These are phyloP conservation scores for Metarhizium guizhouense DNA, from an alignment of 2,329 filamentous ascomycete species.

Conservation along the genomic window DNA sequence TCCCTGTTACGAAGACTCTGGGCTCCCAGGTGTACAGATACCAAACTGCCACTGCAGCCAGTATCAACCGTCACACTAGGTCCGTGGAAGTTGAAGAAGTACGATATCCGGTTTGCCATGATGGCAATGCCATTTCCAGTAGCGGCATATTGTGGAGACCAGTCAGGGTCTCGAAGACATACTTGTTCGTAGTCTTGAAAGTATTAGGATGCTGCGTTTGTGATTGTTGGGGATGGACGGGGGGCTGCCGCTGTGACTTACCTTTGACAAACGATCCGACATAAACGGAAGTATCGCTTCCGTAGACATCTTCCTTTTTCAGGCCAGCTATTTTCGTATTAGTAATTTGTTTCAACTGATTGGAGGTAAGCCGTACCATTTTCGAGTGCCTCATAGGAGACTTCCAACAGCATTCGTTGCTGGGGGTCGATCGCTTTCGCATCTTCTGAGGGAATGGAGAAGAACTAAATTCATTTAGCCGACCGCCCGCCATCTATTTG, in stretches of 20 bases:
- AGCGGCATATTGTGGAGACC: slow-evolving; percentile 40
- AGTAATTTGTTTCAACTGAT: not conserved
- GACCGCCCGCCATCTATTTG: not conserved
- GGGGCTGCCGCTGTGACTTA: slow-evolving; percentile 9
- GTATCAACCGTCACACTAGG: slow-evolving; percentile 51
- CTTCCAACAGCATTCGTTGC: slow-evolving; percentile 41
- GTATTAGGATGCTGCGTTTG: not conserved
- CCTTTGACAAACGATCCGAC: slow-evolving; percentile 43
- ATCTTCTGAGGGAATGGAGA: slow-evolving; percentile 39
- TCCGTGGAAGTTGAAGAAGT: slow-evolving; percentile 45
- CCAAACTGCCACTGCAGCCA: slow-evolving; percentile 47
- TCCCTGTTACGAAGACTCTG: slow-evolving; percentile 39
- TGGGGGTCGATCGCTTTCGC: slow-evolving; percentile 45
- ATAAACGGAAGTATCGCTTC: slow-evolving; percentile 37
- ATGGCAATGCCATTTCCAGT: slow-evolving; percentile 45
- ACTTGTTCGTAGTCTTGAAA: slow-evolving; percentile 39
- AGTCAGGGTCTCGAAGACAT: slow-evolving; percentile 39
- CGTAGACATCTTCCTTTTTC: slow-evolving; percentile 32
- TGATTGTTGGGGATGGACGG: not conserved
- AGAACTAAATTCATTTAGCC: slow-evolving; percentile 30
- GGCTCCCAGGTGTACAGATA: slow-evolving; percentile 44
- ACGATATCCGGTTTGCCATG: slow-evolving; percentile 46
- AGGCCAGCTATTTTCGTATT: slow-evolving; percentile 29
- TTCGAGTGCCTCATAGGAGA: slow-evolving; percentile 41
- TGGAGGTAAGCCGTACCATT: slow-evolving; percentile 26